phyloP scores from a whole-genome alignment of 2,329 filamentous ascomycete genomes.

The Phoma sp. region DNA sequence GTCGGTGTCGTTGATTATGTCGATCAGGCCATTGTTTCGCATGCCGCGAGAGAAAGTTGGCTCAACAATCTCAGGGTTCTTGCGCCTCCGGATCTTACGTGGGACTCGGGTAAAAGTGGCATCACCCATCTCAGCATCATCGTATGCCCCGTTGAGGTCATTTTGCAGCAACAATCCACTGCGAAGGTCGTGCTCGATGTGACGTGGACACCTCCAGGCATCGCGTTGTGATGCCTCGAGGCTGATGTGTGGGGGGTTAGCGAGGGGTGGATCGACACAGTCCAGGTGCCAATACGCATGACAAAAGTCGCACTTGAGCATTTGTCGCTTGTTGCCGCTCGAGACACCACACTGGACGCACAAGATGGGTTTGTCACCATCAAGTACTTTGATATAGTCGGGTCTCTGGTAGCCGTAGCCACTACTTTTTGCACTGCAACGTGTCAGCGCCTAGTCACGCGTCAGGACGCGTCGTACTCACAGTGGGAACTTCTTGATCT shows the following conservation, averaged over 20 bases:
- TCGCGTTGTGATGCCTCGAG: conserved; percentile 62
- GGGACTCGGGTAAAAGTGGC: conserved; percentile 35
- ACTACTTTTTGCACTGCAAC: conserved; percentile 45
- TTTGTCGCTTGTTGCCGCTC: conserved; percentile 68
- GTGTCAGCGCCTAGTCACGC: conserved; percentile 37
- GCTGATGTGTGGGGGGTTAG: conserved; percentile 71
- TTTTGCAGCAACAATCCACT: conserved; percentile 42
- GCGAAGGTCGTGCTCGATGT: conserved; percentile 76
- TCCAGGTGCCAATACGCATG: conserved; percentile 87
- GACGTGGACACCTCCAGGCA: conserved; percentile 88
- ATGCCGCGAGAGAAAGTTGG: conserved; percentile 66
- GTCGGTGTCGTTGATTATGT: conserved; percentile 52
- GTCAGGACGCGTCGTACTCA: conserved; percentile 55
- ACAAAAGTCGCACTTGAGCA: conserved; percentile 88
- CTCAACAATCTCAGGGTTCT: conserved; percentile 56
- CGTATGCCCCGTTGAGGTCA: conserved; percentile 37
- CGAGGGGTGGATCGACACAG: conserved; percentile 83
- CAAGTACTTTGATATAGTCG: conserved; percentile 66
- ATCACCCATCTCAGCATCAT: conserved; percentile 40
- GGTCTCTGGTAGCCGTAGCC: conserved; percentile 50
- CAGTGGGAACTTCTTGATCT: conserved; percentile 62
- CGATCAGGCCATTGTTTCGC: conserved; percentile 57
- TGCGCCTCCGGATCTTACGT: conserved; percentile 58
- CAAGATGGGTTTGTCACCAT: conserved; percentile 74
- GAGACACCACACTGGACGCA: conserved; percentile 78